These are phyloP conservation scores for Suhomyces kilbournensis DNA, from an alignment of 805 yeast species.

Conservation along the genomic window DNA sequence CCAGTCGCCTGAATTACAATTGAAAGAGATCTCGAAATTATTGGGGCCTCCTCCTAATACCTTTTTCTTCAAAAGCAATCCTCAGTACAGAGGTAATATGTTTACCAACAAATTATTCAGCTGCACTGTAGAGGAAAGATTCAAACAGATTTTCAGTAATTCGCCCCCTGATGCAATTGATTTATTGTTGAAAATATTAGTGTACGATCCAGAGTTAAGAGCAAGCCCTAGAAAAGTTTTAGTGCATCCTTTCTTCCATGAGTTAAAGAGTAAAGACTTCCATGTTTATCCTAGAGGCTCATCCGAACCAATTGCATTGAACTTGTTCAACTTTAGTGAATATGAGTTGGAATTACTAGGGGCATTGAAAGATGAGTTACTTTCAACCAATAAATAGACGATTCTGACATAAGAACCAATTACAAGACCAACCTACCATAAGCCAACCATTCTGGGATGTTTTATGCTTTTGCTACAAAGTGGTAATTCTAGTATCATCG, in stretches of 20 bases:
- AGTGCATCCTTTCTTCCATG: conserved; percentile 87
- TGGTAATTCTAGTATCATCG: not conserved
- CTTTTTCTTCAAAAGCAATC: conserved; percentile 71
- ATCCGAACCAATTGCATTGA: conserved; percentile 37
- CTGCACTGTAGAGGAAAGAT: conserved; percentile 50
- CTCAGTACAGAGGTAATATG: conserved; percentile 72
- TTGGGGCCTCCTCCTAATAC: conserved; percentile 80
- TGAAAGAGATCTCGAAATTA: conserved; percentile 84
- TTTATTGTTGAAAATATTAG: conserved; percentile 73
- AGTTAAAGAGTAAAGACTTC: conserved; percentile 60
- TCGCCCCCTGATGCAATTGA: conserved; percentile 88
- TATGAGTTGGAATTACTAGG: conserved; percentile 58
- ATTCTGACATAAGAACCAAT: not conserved
- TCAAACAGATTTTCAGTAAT: conserved; percentile 49
- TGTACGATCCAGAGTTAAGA: conserved; percentile 85
- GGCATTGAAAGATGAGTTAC: conserved; percentile 32
- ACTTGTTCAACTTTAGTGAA: conserved; percentile 68
- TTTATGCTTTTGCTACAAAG: not conserved
- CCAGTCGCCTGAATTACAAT: conserved; percentile 79
- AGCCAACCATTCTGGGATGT: not conserved
- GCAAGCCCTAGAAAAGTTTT: conserved; percentile 77
- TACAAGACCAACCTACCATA: not conserved
- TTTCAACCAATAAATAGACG: conserved; percentile 3
- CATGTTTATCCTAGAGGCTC: conserved; percentile 55
- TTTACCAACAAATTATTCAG: conserved; percentile 62